phyloP scores from a whole-genome alignment of 768 basidiomycete species.

The Tylopilus cervinicoccineus region DNA sequence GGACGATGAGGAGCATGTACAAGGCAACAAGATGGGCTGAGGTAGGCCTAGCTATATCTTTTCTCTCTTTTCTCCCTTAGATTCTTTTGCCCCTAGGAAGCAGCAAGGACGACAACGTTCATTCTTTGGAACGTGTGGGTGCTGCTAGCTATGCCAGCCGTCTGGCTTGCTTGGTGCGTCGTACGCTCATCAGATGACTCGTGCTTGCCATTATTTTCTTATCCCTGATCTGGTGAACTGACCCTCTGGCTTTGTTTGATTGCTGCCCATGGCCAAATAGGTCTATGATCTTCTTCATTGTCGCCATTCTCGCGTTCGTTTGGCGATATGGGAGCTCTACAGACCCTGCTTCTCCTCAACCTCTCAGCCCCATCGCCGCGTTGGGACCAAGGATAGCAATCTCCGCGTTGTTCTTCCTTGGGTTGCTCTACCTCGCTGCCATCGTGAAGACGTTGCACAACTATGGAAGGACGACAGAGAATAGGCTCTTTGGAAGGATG shows the following conservation, averaged over 20 bases:
- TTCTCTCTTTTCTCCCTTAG: background rate
- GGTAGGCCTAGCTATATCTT: slow-evolving; percentile 31
- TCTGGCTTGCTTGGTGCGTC: slow-evolving; percentile 67
- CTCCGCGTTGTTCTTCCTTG: slow-evolving; percentile 51
- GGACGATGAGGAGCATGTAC: slow-evolving; percentile 68
- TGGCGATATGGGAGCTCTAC: slow-evolving; percentile 56
- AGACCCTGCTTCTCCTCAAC: slow-evolving; percentile 34
- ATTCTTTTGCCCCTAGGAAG: slow-evolving; percentile 42
- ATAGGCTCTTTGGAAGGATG: background rate
- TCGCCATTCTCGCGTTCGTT: slow-evolving; percentile 60
- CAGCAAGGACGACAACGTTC: slow-evolving; percentile 44
- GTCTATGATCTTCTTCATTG: slow-evolving; percentile 65
- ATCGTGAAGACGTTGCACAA: slow-evolving; percentile 59
- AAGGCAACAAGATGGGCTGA: slow-evolving; percentile 72
- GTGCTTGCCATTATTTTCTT: background rate
- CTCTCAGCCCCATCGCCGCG: slow-evolving; percentile 36
- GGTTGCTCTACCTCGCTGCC: slow-evolving; percentile 56
- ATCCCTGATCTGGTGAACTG: background rate
- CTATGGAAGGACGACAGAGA: slow-evolving; percentile 40
- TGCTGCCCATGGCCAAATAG: slow-evolving; percentile 23
- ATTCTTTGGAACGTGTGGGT: slow-evolving; percentile 70
- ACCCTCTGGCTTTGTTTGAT: background rate
- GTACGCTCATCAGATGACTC: background rate
- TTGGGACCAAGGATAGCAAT: slow-evolving; percentile 54
- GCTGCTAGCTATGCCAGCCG: slow-evolving; percentile 58